Percentiles rank a stretch among this genome's conserved stretches.
These are phyloP conservation scores for Umbelopsis isabellina DNA, from an alignment of 192 early-diverging fungal genomes.

Conservation along the genomic window DNA sequence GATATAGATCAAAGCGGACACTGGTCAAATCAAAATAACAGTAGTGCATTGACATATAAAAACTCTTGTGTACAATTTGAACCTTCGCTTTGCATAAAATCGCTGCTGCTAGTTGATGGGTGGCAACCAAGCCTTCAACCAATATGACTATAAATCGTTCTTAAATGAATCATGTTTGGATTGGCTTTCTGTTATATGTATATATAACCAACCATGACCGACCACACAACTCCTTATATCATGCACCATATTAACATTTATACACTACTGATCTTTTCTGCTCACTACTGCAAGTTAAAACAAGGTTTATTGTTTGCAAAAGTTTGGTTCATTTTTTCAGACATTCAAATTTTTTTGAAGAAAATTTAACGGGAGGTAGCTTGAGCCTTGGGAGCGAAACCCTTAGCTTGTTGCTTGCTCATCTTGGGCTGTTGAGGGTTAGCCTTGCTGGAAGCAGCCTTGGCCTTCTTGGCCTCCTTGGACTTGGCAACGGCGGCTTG, in stretches of 20 bases:
- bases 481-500: constrained; percentile 77
- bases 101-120: too few species aligned
- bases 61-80: too few species aligned
- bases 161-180: too few species aligned
- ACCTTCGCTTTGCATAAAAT: too few species aligned
- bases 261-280: too few species aligned
- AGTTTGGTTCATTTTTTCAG: not conserved
- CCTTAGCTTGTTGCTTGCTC: constrained; percentile 82
- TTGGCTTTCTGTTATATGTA: not conserved
- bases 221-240: too few species aligned
- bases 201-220: not conserved
- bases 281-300: not conserved
- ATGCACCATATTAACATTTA: too few species aligned
- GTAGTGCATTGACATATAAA: too few species aligned
- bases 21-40: too few species aligned
- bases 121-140: too few species aligned
- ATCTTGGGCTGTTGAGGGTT: constrained; percentile 51
- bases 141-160: too few species aligned
- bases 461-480: constrained; percentile 93
- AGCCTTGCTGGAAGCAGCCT: constrained; percentile 84
- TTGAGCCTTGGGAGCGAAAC: constrained; percentile 74
- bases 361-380: constrained; percentile 79
- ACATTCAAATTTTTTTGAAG: constrained; percentile 8
- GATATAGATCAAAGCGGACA: too few species aligned
- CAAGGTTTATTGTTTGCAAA: constrained; percentile 9